phyloP scores from a whole-genome alignment of 2,329 filamentous ascomycete genomes.

The Botrytis fragariae region DNA sequence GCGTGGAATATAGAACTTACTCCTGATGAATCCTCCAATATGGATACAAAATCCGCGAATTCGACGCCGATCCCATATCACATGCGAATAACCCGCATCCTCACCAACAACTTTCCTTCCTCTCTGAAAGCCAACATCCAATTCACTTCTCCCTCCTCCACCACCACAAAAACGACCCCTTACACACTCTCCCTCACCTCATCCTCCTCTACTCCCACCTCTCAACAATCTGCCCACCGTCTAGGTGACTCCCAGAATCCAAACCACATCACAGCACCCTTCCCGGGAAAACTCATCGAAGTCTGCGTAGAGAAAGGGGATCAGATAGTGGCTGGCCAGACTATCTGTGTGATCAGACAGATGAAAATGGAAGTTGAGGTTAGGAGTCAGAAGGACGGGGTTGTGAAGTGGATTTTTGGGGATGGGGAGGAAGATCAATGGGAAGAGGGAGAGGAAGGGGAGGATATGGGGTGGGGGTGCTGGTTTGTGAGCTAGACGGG shows the following conservation, averaged over 20 bases:
- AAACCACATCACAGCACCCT: neutral
- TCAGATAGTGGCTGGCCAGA: neutral
- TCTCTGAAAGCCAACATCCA: constrained; percentile 52
- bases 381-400: neutral
- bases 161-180: constrained; percentile 48
- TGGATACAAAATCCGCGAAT: constrained; percentile 20
- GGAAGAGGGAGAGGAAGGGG: neutral
- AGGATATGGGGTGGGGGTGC: neutral
- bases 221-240: neutral
- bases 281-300: constrained; percentile 4
- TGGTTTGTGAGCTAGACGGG: neutral
- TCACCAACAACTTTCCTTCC: constrained; percentile 30
- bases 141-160: constrained; percentile 52
- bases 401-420: neutral
- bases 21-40: constrained; percentile 29
- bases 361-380: constrained; percentile 14
- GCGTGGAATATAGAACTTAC: constrained; percentile 54
- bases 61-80: constrained; percentile 45
- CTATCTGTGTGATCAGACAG: neutral
- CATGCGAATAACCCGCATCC: constrained; percentile 51
- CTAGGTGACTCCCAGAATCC: neutral
- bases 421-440: neutral
- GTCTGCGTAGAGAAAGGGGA: neutral
- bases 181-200: constrained; percentile 42
- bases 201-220: constrained; percentile 46